Evolutionary conservation across 768 basidiomycete species (phyloP).

Genomic region (Coprinellus aureogranulatus): DNA sequence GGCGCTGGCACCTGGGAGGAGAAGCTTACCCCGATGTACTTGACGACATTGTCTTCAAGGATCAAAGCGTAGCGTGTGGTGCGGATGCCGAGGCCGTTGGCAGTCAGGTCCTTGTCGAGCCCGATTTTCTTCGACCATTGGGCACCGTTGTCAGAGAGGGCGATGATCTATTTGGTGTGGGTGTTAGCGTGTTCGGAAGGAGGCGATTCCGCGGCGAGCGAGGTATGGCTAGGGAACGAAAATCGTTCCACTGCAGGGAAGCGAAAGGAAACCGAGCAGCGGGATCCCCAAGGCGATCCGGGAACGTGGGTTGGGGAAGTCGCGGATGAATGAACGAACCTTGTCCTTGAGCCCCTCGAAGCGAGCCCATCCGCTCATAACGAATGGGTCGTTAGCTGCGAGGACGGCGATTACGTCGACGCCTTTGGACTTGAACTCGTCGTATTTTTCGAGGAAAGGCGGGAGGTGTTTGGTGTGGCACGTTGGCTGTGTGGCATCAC

Average conservation of each 20-base stretch:
- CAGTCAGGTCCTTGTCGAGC: slow-evolving; percentile 51
- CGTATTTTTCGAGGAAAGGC: slow-evolving; percentile 65
- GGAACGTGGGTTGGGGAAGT: neutral
- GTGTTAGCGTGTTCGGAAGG: neutral
- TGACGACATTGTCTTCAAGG: slow-evolving; percentile 68
- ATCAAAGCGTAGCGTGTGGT: slow-evolving; percentile 63
- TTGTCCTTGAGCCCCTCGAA: slow-evolving; percentile 65
- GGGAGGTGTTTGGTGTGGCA: slow-evolving; percentile 68
- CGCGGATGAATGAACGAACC: slow-evolving; percentile 29
- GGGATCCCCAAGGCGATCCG: too few relatives aligned
- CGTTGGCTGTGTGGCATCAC: too few relatives aligned
- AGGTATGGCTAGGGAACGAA: neutral
- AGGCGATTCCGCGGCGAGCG: neutral
- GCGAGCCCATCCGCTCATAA: slow-evolving; percentile 64
- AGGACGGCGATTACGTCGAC: slow-evolving; percentile 70
- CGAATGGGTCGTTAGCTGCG: slow-evolving; percentile 79
- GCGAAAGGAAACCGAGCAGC: too few relatives aligned
- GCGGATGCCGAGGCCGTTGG: slow-evolving; percentile 51
- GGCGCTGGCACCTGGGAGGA: too few relatives aligned
- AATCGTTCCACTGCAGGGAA: too few relatives aligned
- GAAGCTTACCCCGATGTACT: slow-evolving; percentile 54
- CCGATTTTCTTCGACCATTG: slow-evolving; percentile 57
- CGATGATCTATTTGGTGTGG: slow-evolving; percentile 58
- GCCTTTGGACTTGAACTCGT: slow-evolving; percentile 76
- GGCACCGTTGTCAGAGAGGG: slow-evolving; percentile 54